These are phyloP conservation scores for Daldinia concentrica DNA, from an alignment of 495 filamentous ascomycete species.

Conservation along the genomic window DNA sequence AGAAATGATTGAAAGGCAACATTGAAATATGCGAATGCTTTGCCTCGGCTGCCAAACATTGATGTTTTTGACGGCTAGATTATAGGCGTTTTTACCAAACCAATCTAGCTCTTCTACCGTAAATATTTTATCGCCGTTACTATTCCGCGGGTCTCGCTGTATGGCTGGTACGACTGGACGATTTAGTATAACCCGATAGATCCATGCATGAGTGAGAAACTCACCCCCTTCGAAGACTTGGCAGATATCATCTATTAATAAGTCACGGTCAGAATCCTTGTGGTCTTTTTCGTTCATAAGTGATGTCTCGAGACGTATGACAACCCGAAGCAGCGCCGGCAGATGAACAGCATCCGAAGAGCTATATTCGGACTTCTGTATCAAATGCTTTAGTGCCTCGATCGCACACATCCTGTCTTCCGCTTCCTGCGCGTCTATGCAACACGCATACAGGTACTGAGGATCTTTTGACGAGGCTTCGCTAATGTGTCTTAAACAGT, in stretches of 20 bases:
- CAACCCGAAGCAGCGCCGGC: slow-evolving; percentile 72
- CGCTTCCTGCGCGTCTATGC: slow-evolving; percentile 73
- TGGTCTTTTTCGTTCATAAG: slow-evolving; percentile 58
- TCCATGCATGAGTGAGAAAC: slow-evolving; percentile 27
- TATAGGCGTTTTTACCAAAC: slow-evolving; percentile 83
- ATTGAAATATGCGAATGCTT: slow-evolving; percentile 64
- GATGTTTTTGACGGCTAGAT: slow-evolving; percentile 70
- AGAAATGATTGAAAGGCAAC: slow-evolving; percentile 69
- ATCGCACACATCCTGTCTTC: slow-evolving; percentile 68
- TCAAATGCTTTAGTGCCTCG: slow-evolving; percentile 65
- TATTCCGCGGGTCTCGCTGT: slow-evolving; percentile 51
- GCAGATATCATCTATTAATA: slow-evolving; percentile 62
- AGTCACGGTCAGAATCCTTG: slow-evolving; percentile 25
- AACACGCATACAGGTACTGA: slow-evolving; percentile 77
- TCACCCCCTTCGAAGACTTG: slow-evolving; percentile 70
- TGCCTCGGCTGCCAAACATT: slow-evolving; percentile 61
- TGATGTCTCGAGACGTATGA: slow-evolving; percentile 66
- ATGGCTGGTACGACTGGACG: slow-evolving; percentile 56
- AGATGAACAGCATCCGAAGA: slow-evolving; percentile 66
- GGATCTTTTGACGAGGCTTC: slow-evolving; percentile 54
- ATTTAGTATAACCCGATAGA: slow-evolving; percentile 31
- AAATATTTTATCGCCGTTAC: slow-evolving; percentile 56
- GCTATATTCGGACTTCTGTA: slow-evolving; percentile 62
- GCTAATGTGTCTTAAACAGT: slow-evolving; percentile 41
- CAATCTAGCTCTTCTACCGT: slow-evolving; percentile 74